These are phyloP conservation scores for Coemansia sp. DNA, from an alignment of 192 early-diverging fungal species.

Conservation along the genomic window DNA sequence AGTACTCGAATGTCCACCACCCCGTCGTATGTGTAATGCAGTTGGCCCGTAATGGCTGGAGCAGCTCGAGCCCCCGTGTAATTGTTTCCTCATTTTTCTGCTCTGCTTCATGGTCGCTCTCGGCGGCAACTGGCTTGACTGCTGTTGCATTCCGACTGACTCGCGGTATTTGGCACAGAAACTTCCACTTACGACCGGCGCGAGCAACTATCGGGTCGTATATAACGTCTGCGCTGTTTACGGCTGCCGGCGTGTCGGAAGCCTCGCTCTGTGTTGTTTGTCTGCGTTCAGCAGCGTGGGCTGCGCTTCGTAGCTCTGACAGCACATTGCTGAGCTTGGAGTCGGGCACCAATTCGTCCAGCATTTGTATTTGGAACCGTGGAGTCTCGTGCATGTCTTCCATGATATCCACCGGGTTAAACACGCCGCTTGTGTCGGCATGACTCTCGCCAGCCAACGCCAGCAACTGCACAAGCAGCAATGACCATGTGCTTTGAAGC, in stretches of 20 bases:
- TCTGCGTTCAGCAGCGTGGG: not conserved
- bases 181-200: conserved; percentile 23
- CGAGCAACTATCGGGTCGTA: conserved; percentile 35
- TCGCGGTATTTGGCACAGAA: conserved; percentile 59
- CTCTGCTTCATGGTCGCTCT: conserved; percentile 36
- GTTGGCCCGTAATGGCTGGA: conserved; percentile 29
- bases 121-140: not conserved
- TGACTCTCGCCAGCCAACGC: not conserved
- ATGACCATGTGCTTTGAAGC: not conserved
- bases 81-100: conserved; percentile 26
- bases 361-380: conserved; percentile 30
- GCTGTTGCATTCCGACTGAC: conserved; percentile 19
- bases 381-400: conserved; percentile 34
- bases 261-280: not conserved
- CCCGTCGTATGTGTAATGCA: conserved; percentile 58
- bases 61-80: conserved; percentile 60
- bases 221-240: not conserved
- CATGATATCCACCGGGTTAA: conserved; percentile 33
- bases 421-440: not conserved
- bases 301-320: conserved; percentile 1
- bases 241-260: no score
- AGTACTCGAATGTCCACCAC: conserved; percentile 89
- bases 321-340: conserved; percentile 20
- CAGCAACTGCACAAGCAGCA: not conserved
- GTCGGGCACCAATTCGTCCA: conserved; percentile 22